Percentiles rank a stretch among this genome's conserved stretches.
Conservation (phyloP, 805 yeast species). For the Ogataea wickerhamii region DNA sequence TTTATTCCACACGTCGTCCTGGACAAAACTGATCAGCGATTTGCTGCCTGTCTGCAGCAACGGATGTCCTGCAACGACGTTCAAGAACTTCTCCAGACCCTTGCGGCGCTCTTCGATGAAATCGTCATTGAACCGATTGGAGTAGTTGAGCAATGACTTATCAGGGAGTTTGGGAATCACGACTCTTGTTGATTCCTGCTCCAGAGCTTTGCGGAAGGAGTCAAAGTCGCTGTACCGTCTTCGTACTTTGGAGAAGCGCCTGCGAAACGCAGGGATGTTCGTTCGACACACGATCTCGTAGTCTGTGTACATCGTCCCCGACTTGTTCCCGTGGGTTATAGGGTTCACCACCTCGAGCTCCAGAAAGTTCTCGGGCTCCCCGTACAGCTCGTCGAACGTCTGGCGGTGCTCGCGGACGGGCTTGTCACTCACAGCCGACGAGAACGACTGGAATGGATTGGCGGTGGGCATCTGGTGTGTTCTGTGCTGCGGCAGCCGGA, state of each 20-base stretch:
- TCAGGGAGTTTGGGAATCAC: constrained; percentile 88
- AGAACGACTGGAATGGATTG: constrained; percentile 32
- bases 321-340: constrained; percentile 62
- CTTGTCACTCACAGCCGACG: constrained; percentile 22
- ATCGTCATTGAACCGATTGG: constrained; percentile 73
- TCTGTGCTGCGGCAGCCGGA: too few relatives aligned
- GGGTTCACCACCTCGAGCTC: constrained; percentile 88
- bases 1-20: constrained; percentile 77
- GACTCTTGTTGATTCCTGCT: constrained; percentile 73
- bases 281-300: constrained; percentile 88
- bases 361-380: constrained; percentile 90
- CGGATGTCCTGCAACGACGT: constrained; percentile 88
- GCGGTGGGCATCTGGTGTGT: constrained; percentile 30
- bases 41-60: constrained; percentile 82
- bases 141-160: constrained; percentile 55
- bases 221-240: constrained; percentile 91
- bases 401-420: constrained; percentile 40
- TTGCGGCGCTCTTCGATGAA: constrained; percentile 78
- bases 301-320: constrained; percentile 71
- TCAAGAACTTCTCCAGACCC: constrained; percentile 78
- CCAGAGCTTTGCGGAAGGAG: constrained; percentile 66
- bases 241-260: constrained; percentile 62
- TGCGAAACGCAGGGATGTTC: constrained; percentile 82
- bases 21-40: constrained; percentile 76
- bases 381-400: constrained; percentile 78